Base-by-base conservation (phyloP, 2,329 filamentous ascomycete genomes). In the Curvularia lunata region DNA sequence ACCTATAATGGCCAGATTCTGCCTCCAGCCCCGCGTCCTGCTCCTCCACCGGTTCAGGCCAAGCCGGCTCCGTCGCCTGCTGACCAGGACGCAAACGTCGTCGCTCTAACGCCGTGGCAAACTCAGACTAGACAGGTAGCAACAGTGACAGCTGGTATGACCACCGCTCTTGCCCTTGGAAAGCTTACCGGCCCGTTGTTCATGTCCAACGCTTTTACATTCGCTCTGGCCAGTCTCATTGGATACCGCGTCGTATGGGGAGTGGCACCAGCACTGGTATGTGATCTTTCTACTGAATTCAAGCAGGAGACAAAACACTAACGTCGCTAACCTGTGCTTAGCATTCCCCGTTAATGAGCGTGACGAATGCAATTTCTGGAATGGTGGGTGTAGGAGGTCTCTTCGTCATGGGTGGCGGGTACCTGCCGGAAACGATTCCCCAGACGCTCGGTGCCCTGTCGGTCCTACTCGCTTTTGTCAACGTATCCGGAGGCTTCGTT, bases 321-420 rank as follows among this genome's bases (percentile, higher is more conserved):
- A 49, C n/a, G 13, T 28, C 4, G 3, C 12, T 21, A 28, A 27
- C 9, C n/a, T n/a, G 2, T 32, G 9, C 23, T 23, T 27, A 45
- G 5, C 92, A 96, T 75, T 94, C 91, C 1, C 92, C 92, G 1
- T 80, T 97, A 5, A 96, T 97, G 92, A 93, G 90, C 66, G 92
- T 96, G 34, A 96, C 92, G 7, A 96, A 97, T 74, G 92, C 92
- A 27, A 96, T 96, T 67, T 95, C 91, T 30, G 91, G 89, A 77
- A 79, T 97, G 89, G 92, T 96, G 28, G 92, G 92, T 56, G 84
- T 97, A 59, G 92, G 92, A 55, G 92, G 92, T 12, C 83, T 96
- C 63, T 97, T 96, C 79, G 88, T 96, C 53, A 89, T 97, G 79
- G 92, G 92, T 12, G 92, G 92, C 28, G 91, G 91, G 12, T 72